Evolutionary conservation across 352 stramenopile genomes (phyloP).

Genomic region (Elongisporangium anandrum): DNA sequence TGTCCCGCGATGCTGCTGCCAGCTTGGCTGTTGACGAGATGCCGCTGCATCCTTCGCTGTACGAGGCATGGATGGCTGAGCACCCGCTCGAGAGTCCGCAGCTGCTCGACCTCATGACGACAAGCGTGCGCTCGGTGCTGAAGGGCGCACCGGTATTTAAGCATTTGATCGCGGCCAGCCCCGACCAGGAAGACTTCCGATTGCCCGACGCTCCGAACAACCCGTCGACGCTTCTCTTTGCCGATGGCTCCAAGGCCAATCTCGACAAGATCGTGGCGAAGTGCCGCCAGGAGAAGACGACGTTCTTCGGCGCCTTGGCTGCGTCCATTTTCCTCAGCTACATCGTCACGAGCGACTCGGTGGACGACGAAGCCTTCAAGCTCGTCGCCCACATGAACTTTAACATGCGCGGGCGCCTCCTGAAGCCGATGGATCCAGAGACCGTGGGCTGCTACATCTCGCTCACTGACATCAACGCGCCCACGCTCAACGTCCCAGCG

Average conservation of each 20-base stretch:
- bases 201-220: slow-evolving; percentile 17
- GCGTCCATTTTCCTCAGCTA: slow-evolving; percentile 25
- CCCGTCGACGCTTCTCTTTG: slow-evolving; percentile 26
- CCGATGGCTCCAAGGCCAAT: slow-evolving; percentile 23
- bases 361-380: slow-evolving; percentile 29
- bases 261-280: slow-evolving; percentile 19
- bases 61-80: slow-evolving; percentile 22
- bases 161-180: slow-evolving; percentile 14
- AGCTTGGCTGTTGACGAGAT: slow-evolving; percentile 6
- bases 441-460: slow-evolving; percentile 35
- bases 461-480: slow-evolving; percentile 11
- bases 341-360: slow-evolving; percentile 14
- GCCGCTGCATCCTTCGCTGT: slow-evolving; percentile 19
- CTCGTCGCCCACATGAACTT: slow-evolving; percentile 28
- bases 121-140: no score
- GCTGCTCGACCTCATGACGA: no score
- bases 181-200: slow-evolving; percentile 27
- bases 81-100: slow-evolving; percentile 16
- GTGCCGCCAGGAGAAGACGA: slow-evolving; percentile 35
- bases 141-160: slow-evolving; percentile 8
- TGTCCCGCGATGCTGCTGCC: slow-evolving; percentile 16
- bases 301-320: slow-evolving; percentile 28
- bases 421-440: slow-evolving; percentile 19
- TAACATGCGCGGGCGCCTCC: slow-evolving; percentile 42
- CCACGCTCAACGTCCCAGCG: slow-evolving; percentile 17